Base-by-base conservation (phyloP, 2,329 filamentous ascomycete genomes). In the Fusarium armeniacum region DNA sequence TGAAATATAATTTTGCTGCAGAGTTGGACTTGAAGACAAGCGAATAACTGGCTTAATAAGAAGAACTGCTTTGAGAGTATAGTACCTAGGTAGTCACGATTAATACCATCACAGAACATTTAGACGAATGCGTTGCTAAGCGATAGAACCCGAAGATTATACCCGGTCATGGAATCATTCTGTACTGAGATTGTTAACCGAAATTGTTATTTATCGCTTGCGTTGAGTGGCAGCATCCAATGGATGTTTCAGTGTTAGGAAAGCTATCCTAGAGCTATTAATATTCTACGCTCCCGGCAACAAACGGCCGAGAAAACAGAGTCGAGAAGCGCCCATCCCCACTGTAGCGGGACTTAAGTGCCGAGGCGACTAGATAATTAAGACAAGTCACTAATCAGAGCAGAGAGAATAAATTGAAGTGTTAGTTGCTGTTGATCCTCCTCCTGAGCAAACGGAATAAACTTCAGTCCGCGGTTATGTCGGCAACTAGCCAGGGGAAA, bases 151-250 rank as follows among this genome's bases (percentile, higher is more conserved):
- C 24, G 30, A 43, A 30, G 18, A 26, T 45, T 41, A 32, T 52
- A 20, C 32, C 44, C n/a, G 40, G 22, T 12, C 15, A 22, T 55
- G 26, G 22, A 45, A 49, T 35, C 32, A 51, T 22, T 18, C 22
- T 38, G 28, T 11, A 47, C 26, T 22, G 35, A 52, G 24, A n/a
- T 7, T 30, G 16, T 41, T 41, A 52, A 13, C 53, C 53, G 61
- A 65, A 38, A 65, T 65, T 65, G 30, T 44, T 49, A 36, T 41
- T 60, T 66, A 49, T 65, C 55, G 47, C 43, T 50, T 66, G 26
- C n/a, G 28, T 32, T 49, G 26, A 28, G 40, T 44, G 33, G 40
- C 43, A n/a, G 28, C 15, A 41, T 54, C 28, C n/a, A 43, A 35
- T 40, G 35, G 49, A 35, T 47, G 46, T 63, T 63, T 58, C 50